phyloP scores from a whole-genome alignment of 768 basidiomycete genomes.

The Boletellus sp. region DNA sequence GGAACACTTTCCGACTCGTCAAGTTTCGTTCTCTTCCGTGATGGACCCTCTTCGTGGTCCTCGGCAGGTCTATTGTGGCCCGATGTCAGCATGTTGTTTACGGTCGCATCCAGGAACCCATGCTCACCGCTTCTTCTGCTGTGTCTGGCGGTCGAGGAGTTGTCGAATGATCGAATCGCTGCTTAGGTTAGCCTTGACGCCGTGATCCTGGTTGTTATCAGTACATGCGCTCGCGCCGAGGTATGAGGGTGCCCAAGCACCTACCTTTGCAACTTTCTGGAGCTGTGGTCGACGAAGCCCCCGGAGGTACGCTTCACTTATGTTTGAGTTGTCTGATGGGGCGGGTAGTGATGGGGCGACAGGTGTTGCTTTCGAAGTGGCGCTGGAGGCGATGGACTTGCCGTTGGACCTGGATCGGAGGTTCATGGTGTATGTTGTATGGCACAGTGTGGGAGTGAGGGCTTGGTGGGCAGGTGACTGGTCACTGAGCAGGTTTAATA shows the following conservation, averaged over 20 bases:
- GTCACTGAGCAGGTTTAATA: no score
- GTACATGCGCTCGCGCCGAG: background rate
- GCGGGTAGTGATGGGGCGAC: background rate
- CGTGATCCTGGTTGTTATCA: slow-evolving; percentile 14
- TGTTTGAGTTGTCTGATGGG: background rate
- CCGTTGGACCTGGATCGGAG: slow-evolving; percentile 1
- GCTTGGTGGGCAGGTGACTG: background rate
- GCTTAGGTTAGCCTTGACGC: slow-evolving; percentile 25
- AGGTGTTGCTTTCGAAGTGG: background rate
- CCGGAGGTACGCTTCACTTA: slow-evolving; percentile 18
- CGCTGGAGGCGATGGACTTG: background rate
- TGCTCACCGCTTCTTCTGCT: slow-evolving; percentile 13
- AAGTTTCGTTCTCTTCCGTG: slow-evolving; percentile 14
- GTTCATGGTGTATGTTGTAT: slow-evolving; percentile 7
- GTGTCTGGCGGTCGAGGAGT: slow-evolving; percentile 10
- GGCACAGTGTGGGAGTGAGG: background rate
- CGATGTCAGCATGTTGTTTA: no score
- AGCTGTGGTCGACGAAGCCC: slow-evolving; percentile 23
- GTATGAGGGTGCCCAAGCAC: background rate
- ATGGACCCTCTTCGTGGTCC: slow-evolving; percentile 8
- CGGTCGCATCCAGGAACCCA: background rate
- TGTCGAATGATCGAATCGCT: slow-evolving; percentile 24
- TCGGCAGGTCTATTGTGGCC: slow-evolving; percentile 4
- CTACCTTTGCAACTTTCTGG: slow-evolving; percentile 27
- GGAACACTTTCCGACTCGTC: background rate